A percentile compares a stretch with the other conserved stretches of the same genome.
Conservation (phyloP, 1,139 yeast species). For the Blastobotrys capitulatus region DNA sequence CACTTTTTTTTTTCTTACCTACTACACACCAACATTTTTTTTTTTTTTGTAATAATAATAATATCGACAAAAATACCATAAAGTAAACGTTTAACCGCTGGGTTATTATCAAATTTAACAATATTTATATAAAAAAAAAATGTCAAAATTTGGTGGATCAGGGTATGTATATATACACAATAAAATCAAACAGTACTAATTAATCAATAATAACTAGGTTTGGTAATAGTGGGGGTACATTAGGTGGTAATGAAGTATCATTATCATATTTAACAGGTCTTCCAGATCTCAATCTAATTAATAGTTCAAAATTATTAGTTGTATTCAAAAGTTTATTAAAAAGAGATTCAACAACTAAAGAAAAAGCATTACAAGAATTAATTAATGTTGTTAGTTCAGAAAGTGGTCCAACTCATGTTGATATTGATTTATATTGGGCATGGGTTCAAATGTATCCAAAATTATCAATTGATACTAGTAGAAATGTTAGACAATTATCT, state of each 20-base stretch:
- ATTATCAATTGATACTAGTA: slow-evolving; percentile 63
- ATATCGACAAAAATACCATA: too few species aligned
- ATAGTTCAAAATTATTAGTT: slow-evolving; percentile 54
- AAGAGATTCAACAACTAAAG: slow-evolving; percentile 78
- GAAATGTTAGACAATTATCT: slow-evolving; percentile 52
- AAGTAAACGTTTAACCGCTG: too few species aligned
- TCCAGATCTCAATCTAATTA: slow-evolving; percentile 62
- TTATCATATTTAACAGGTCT: slow-evolving; percentile 71
- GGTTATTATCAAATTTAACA: neutral
- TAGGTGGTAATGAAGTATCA: slow-evolving; percentile 49
- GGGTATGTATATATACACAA: neutral
- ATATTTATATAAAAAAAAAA: neutral
- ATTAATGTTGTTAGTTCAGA: slow-evolving; percentile 28
- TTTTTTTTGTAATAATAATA: too few species aligned
- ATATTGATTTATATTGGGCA: slow-evolving; percentile 49
- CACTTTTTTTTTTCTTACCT: too few species aligned
- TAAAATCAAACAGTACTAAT: neutral
- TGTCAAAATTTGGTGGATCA: slow-evolving; percentile 1
- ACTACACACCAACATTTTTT: too few species aligned
- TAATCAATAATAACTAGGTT: neutral
- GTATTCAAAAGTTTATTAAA: slow-evolving; percentile 70
- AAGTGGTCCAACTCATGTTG: slow-evolving; percentile 20
- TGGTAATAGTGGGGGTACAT: slow-evolving; percentile 5
- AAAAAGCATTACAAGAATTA: slow-evolving; percentile 66
- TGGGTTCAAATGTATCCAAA: slow-evolving; percentile 86